phyloP scores from a whole-genome alignment of 2,329 filamentous ascomycete genomes.

The Fonsecaea pugnacius region DNA sequence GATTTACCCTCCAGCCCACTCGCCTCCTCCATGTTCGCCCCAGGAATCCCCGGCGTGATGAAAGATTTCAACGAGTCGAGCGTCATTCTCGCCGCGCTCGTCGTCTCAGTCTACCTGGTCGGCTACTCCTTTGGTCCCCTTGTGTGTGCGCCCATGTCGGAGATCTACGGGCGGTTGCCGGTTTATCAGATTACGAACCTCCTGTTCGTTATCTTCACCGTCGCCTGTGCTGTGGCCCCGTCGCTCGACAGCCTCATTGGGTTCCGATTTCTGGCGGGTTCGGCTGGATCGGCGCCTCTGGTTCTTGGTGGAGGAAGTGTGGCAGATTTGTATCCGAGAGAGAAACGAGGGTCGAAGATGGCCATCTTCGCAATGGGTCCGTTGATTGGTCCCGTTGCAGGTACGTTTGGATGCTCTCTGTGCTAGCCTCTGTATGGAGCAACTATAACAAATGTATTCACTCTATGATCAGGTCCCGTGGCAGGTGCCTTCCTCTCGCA shows the following conservation, averaged over 20 bases:
- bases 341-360: slow-evolving; percentile 36
- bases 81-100: slow-evolving; percentile 51
- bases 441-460: neutral
- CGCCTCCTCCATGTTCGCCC: slow-evolving; percentile 64
- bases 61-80: slow-evolving; percentile 54
- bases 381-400: slow-evolving; percentile 48
- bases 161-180: slow-evolving; percentile 60
- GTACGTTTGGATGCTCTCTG: slow-evolving; percentile 35
- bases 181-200: slow-evolving; percentile 61
- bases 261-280: slow-evolving; percentile 62
- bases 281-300: slow-evolving; percentile 63
- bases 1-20: slow-evolving; percentile 50
- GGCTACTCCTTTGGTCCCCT: slow-evolving; percentile 59
- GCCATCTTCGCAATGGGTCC: slow-evolving; percentile 33
- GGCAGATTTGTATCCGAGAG: slow-evolving; percentile 33
- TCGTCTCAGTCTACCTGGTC: slow-evolving; percentile 61
- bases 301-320: slow-evolving; percentile 53
- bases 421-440: too few relatives aligned
- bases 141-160: slow-evolving; percentile 58
- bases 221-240: slow-evolving; percentile 62
- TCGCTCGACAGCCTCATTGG: slow-evolving; percentile 60
- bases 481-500: slow-evolving; percentile 64
- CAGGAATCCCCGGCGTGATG: slow-evolving; percentile 58
- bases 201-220: slow-evolving; percentile 62
- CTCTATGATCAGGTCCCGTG: slow-evolving; percentile 50